A percentile compares a stretch with the other conserved stretches of the same genome.
Conservation (phyloP, 441 rosid genomes). For the Mallotus japonicus region DNA sequence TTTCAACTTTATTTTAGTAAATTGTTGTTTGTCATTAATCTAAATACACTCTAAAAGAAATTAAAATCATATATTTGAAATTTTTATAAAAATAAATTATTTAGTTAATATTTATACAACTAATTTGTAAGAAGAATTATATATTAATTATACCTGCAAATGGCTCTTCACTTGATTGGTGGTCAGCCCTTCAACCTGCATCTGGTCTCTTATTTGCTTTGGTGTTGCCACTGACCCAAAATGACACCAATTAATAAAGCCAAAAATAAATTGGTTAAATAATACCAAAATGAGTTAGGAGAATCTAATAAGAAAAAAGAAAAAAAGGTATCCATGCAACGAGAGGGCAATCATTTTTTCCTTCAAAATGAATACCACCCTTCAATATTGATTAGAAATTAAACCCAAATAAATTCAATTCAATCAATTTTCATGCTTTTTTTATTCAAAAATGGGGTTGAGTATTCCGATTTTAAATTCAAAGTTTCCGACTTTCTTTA, state of each 20-base stretch:
- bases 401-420: too few species aligned
- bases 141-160: conserved; percentile 7
- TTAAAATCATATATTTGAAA: too few species aligned
- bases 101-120: too few species aligned
- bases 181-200: conserved; percentile 20
- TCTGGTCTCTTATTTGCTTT: conserved; percentile 11
- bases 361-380: background rate
- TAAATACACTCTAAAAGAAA: background rate
- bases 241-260: background rate
- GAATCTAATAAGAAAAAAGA: background rate
- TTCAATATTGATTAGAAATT: too few species aligned
- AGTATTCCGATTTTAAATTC: too few species aligned
- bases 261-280: background rate
- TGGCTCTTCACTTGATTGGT: conserved; percentile 21
- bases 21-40: background rate
- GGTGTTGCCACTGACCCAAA: conserved; percentile 22
- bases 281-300: background rate
- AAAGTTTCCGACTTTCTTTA: too few species aligned
- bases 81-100: too few species aligned
- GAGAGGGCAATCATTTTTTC: background rate
- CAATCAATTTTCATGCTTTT: too few species aligned
- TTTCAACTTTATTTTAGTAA: background rate
- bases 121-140: background rate
- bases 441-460: too few species aligned
- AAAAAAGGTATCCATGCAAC: background rate